Base-by-base conservation (phyloP, 345 rosid genomes). In the Odontarrhena argentea region DNA sequence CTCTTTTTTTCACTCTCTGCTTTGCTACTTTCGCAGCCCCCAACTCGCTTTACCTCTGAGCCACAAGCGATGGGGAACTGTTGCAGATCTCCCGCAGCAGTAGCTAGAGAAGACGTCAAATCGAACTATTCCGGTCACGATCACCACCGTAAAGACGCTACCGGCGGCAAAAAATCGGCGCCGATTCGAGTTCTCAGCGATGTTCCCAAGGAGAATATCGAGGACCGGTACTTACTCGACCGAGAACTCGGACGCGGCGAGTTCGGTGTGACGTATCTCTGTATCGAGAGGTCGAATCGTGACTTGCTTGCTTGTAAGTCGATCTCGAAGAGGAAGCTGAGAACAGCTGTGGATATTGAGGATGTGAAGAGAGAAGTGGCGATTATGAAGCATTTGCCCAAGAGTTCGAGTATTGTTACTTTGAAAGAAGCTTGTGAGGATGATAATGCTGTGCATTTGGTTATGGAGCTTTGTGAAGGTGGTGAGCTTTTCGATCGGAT, bases 401-500 rank as follows among this genome's bases (percentile, higher is more conserved):
- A 75, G 82, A 84, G 80, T 73, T 81, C 99, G 35, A 95, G 96
- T 63, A 91, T 95, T 26, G 99, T 95, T 68, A 85, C 79, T 78
- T 71, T 95, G 74, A 89, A 85, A 69, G 99, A 95, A 70, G 96
- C 99, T 4, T 89, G 93, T 61, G 99, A 95, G 83, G 99, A 95
- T 51, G 96, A 95, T 54, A 84, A 76, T 75, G 99, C 99, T 8
- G 99, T 95, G 73, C 97, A 95, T 84, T 81, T 93, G 79, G 97
- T 93, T 58, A 95, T 95, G 99, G 99, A 95, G 87, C 78, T 95
- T n/a, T 95, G 99, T 36, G 99, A 95, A 74, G 99, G 99, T 8
- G 99, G 99, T 11, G 99, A 95, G 69, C 84, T 95, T 58, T 95
- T 95, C 69, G 99, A 95, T 84, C 88, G 99, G 88, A 95, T 95